These are phyloP conservation scores for Singerocomus inundabilis DNA, from an alignment of 1,284 basidiomycete species.

Conservation along the genomic window DNA sequence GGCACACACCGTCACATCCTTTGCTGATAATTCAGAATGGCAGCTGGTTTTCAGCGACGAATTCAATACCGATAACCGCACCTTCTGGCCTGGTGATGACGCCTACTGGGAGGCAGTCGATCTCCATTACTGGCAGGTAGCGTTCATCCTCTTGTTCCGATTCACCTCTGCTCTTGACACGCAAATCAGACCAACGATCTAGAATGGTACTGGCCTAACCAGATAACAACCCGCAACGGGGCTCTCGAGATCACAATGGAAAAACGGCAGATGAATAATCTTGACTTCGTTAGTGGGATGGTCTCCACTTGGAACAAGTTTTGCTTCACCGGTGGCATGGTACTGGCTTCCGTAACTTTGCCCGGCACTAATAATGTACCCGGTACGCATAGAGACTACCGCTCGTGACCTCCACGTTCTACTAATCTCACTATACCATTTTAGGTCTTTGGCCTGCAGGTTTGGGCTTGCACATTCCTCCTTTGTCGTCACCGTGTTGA, in stretches of 20 bases:
- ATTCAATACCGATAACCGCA: constrained; percentile 78
- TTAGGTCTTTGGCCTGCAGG: constrained; percentile 36
- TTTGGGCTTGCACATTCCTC: constrained; percentile 8
- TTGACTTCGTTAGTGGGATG: constrained; percentile 75
- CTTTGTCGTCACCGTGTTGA: constrained; percentile 13
- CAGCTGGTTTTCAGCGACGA: constrained; percentile 88
- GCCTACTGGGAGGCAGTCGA: constrained; percentile 63
- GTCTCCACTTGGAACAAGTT: constrained; percentile 87
- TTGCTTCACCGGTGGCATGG: constrained; percentile 87
- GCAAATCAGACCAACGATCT: constrained; percentile 45
- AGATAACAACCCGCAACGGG: constrained; percentile 77
- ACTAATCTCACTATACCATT: background rate
- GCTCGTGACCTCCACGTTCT: constrained; percentile 37
- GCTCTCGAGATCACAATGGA: constrained; percentile 78
- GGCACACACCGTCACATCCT: constrained; percentile 45
- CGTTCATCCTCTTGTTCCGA: background rate
- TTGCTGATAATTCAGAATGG: constrained; percentile 43
- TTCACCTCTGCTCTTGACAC: background rate
- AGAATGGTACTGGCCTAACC: constrained; percentile 78
- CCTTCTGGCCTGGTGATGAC: constrained; percentile 71
- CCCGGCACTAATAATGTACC: constrained; percentile 65
- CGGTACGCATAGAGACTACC: constrained; percentile 46
- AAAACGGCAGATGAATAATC: constrained; percentile 62
- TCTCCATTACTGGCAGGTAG: constrained; percentile 39
- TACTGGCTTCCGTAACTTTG: constrained; percentile 73